Evolutionary conservation across 2,329 filamentous ascomycete species (phyloP), one percentile per base, ranked within the genome.

Genomic region (Sarocladium oryzae): DNA sequence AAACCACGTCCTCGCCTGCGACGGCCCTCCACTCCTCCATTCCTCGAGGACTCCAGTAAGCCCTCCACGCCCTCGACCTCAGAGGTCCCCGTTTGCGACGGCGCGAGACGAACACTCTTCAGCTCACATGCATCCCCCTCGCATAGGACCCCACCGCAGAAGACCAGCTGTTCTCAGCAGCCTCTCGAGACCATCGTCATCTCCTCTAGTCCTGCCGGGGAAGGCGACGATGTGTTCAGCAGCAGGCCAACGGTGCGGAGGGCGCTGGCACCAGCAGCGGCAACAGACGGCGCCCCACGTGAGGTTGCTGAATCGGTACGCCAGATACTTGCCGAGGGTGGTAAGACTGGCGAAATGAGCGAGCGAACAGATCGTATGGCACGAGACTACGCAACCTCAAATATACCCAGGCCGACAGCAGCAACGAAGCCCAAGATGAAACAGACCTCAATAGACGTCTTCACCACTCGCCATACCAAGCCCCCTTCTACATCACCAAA

Each of bases 111-210:
- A 68, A 66, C 66, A 52, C 65, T 68, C 57, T 62, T 62, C 57
- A 64, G 69, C 72, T 75, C 70, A 74, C 73, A 68, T 60, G 55
- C 56, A 52, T 59, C 61, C 56, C 68, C 61, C 56, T 68, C 61
- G 56, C 67, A 69, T 66, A 75, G 71, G 59, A 66, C 58, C 57
- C 54, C 57, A 58, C 43, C 52, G 35, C 51, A 28, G 50, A 51
- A 49, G 23, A 16, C 8, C 21, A 26, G 52, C n/a, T n/a, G n/a
- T n/a, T n/a, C 26, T 30, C 46, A 49, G 28, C 32, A 37, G 36
- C 33, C 52, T 52, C 56, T 59, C 59, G 65, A 74, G 58, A 57
- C 71, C 54, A 73, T 76, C 63, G 46, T 69, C 56, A 68, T 76
- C 61, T 63, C 68, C 57, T 75, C 72, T 61, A 75, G 72, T 55